Base-by-base conservation (phyloP, 1,284 basidiomycete species). In the Puccinia sorghi region DNA sequence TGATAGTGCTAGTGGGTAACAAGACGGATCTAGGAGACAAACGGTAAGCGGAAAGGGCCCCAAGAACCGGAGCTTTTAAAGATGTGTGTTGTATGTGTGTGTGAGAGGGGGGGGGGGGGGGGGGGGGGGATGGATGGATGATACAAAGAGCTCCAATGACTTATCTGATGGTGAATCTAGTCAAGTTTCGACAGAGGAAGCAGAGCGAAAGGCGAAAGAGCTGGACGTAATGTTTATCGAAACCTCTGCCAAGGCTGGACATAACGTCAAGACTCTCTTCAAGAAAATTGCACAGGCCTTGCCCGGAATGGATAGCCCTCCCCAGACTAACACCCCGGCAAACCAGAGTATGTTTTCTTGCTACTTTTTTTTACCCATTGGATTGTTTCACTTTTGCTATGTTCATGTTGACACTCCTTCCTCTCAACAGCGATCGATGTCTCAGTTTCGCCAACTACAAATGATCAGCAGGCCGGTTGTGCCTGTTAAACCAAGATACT, bases 251-350 rank as follows among this genome's bases (percentile, higher is more conserved):
- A 99, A 99, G 85, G 97, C 97, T 3, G 97, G 97, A 2, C 96
- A 99, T 85, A 99, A 99, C 82, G 97, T 99, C 81, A 99, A 99
- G 87, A 92, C 92, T 81, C 86, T 99, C 80, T 99, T 99, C 89
- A 93, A 97, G 87, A 99, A 98, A 88, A 99, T 99, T 82, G 97
- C 97, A 0, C 91, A 97, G 90, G 94, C 94, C 3, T 86, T 99
- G 78, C 97, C 97, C 8, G 97, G 97, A 12, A 95, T 95, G 89
- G 93, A 96, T 84, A 91, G 91, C 83, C 92, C 93, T 46, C 85
- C 81, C 17, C 64, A 48, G 50, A 88, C 86, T 37, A 89, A 90
- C 80, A 86, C 85, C 7, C 84, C 88, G 25, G 90, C 78, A 39
- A 84, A 84, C 72, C 83, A 85, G 80, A 85, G 84, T 85, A 79